Percentiles rank a stretch among this genome's conserved stretches.
Evolutionary conservation across 495 filamentous ascomycete species (phyloP).

Genomic region (Letharia columbiana): DNA sequence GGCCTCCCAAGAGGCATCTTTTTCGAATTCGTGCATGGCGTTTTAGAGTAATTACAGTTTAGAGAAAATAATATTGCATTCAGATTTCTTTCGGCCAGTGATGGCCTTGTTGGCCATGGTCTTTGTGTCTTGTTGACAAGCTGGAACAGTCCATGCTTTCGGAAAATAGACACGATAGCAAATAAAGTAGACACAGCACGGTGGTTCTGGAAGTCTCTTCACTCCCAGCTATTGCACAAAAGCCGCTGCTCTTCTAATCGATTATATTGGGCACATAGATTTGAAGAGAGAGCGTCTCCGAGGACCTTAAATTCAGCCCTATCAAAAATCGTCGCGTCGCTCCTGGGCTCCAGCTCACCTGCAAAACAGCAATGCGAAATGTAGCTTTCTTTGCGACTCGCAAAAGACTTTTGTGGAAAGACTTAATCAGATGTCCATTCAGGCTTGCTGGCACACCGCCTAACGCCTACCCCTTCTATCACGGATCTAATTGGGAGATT

Average conservation of each 20-base stretch:
- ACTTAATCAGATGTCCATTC: neutral
- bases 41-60: conserved; percentile 4
- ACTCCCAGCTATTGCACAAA: neutral
- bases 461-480: neutral
- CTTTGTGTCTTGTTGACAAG: neutral
- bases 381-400: conserved; percentile 12
- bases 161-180: neutral
- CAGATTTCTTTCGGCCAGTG: neutral
- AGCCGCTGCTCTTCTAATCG: neutral
- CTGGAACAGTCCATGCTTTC: neutral
- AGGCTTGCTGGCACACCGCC: neutral
- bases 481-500: neutral
- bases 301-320: conserved; percentile 10
- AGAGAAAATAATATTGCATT: conserved; percentile 12
- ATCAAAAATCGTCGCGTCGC: conserved; percentile 14
- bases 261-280: neutral
- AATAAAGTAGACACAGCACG: neutral
- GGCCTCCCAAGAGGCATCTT: conserved; percentile 10
- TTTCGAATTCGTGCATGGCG: conserved; percentile 15
- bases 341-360: neutral
- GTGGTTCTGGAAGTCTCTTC: neutral
- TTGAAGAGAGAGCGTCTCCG: neutral
- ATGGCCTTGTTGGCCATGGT: neutral
- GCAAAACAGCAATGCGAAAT: conserved; percentile 21
- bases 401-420: neutral